Evolutionary conservation across 345 rosid genomes (phyloP), one percentile per base, ranked within the genome.

Genomic region (Angophora floribunda): DNA sequence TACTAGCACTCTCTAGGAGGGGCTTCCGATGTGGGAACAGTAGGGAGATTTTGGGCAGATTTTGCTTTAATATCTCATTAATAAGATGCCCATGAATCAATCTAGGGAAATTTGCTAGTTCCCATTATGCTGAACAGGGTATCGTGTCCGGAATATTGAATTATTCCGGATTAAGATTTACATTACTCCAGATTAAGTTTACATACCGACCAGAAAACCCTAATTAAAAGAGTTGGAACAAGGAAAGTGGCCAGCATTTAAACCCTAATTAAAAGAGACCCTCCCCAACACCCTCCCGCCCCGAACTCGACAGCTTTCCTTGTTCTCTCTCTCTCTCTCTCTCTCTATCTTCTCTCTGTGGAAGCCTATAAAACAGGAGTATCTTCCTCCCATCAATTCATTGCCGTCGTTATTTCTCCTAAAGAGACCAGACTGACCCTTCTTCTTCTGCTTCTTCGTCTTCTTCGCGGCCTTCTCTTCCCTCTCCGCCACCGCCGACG

Each of bases 91-190:
- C 65, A 26, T 24, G 65, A 26, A 59, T 59, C 30, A 4, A 26
- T 5, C 2, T 4, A 59, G 65, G 22, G 65, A 59, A 9, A 26
- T 26, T 59, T 59, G n/a, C 65, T 26, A 9, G 0, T 59, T 59
- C 65, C 24, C 30, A 26, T 0, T 10, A 0, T 28, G 30, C 65
- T 0, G 3, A 59, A 4, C 30, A 59, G 13, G 30, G 3, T 59
- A 5, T 4, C 30, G 5, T 5, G 30, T 59, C 13, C 22, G 63
- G 63, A 24, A 4, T 24, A 9, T 57, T 26, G 63, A 57, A 1
- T 24, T 26, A 26, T 14, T 59, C 30, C 26, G 28, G 61, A 8
- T 55, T 22, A 22, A 55, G 61, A 55, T 22, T 55, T 36, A 36
- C 41, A 36, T 36, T 36, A 36, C 30, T 59, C 30, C 26, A 5